phyloP scores from a whole-genome alignment of 2,329 filamentous ascomycete species.

The Aspergillus jensenii region DNA sequence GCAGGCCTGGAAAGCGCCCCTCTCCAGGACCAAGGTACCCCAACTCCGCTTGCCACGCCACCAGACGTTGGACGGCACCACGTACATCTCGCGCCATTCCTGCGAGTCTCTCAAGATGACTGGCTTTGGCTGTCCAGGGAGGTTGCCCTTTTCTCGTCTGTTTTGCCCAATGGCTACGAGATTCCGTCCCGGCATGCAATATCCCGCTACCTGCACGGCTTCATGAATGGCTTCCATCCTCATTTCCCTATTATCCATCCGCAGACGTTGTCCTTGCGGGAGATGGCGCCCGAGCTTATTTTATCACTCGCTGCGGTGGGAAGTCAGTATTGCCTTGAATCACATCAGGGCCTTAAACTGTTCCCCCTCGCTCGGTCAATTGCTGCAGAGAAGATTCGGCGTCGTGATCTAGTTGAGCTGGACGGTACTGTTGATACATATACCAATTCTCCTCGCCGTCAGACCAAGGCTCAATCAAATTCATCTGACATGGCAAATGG shows the following conservation, averaged over 20 bases:
- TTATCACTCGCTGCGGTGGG: constrained; percentile 6
- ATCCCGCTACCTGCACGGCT: constrained; percentile 5
- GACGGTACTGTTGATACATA: not conserved
- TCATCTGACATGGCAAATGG: not conserved
- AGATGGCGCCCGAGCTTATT: constrained; percentile 5
- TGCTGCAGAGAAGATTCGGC: not conserved
- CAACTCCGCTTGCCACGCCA: not conserved
- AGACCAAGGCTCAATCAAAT: not conserved
- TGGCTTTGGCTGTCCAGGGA: constrained; percentile 5
- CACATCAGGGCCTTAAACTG: not conserved
- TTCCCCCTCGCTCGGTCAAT: not conserved
- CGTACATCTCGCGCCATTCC: not conserved
- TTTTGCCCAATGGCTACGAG: no score
- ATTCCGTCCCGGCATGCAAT: constrained; percentile 5
- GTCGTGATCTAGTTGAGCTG: not conserved
- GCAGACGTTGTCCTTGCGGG: not conserved
- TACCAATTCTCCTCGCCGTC: not conserved
- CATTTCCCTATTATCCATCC: constrained; percentile 10
- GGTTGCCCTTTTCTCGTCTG: not conserved
- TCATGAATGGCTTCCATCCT: constrained; percentile 7
- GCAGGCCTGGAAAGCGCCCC: not conserved
- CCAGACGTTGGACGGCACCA: not conserved
- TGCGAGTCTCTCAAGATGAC: constrained; percentile 5
- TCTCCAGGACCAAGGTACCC: not conserved
- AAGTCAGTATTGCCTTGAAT: constrained; percentile 8